A percentile compares a stretch with the other conserved stretches of the same genome.
Evolutionary conservation across 2,329 filamentous ascomycete genomes (phyloP).

Genomic region (Xylaria sp.): DNA sequence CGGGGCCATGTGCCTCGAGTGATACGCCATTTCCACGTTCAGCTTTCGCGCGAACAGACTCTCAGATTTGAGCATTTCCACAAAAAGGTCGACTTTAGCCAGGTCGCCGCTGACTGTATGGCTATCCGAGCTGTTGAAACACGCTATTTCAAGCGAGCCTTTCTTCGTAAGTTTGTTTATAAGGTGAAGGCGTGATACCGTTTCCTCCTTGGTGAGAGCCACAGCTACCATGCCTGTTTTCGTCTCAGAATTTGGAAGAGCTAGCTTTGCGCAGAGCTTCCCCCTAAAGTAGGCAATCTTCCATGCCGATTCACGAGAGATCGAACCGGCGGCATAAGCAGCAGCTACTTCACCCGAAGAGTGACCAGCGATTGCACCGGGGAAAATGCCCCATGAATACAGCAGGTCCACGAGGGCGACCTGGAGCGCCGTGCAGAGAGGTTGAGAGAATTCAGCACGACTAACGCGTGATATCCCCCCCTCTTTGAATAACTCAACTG

Average conservation of each 20-base stretch:
- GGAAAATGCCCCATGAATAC: conserved; percentile 38
- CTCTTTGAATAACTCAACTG: conserved; percentile 25
- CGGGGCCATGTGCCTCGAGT: conserved; percentile 42
- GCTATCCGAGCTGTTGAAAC: conserved; percentile 33
- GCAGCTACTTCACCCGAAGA: conserved; percentile 50
- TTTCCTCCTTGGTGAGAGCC: conserved; percentile 16
- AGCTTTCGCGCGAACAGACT: conserved; percentile 32
- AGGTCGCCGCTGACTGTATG: conserved; percentile 36
- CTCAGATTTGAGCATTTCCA: conserved; percentile 18
- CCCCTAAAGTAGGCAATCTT: conserved; percentile 46
- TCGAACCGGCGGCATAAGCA: conserved; percentile 44
- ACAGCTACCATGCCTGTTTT: conserved; percentile 29
- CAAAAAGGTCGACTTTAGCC: conserved; percentile 21
- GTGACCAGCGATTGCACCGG: conserved; percentile 45
- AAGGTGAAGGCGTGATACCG: conserved; percentile 15
- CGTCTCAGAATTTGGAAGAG: not conserved
- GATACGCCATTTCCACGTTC: conserved; percentile 34
- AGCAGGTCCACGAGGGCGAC: conserved; percentile 45
- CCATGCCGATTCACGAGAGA: conserved; percentile 42
- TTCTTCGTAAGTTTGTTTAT: conserved; percentile 13
- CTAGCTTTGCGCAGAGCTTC: conserved; percentile 24
- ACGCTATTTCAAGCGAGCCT: conserved; percentile 29
- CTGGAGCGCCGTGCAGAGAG: conserved; percentile 42
- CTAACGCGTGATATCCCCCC: conserved; percentile 19
- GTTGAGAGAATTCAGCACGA: conserved; percentile 25